Percentiles rank a stretch among this genome's conserved stretches.
Evolutionary conservation across 495 filamentous ascomycete genomes (phyloP).

Genomic region (Aspergillus panamensis): DNA sequence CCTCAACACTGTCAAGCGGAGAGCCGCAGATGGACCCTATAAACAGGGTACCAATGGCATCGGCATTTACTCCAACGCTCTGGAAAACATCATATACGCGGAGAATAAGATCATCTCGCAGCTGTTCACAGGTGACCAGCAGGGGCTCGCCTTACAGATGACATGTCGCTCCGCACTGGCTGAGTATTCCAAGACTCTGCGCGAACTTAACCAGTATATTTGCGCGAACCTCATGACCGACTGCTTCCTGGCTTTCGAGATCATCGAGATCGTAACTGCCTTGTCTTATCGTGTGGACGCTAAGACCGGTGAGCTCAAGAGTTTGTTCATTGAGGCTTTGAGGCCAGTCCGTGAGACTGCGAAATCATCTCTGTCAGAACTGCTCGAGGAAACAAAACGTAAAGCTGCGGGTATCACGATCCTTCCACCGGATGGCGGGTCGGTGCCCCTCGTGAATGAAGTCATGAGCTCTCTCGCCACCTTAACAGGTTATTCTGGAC

Average conservation of each 20-base stretch:
- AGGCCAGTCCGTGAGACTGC: conserved; percentile 89
- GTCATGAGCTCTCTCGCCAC: conserved; percentile 84
- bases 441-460: conserved; percentile 73
- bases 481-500: conserved; percentile 82
- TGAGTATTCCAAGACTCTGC: conserved; percentile 80
- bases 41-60: conserved; percentile 90
- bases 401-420: conserved; percentile 56
- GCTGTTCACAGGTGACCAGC: conserved; percentile 81
- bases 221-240: conserved; percentile 82
- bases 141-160: conserved; percentile 68
- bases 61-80: conserved; percentile 77
- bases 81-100: conserved; percentile 79
- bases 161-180: conserved; percentile 72
- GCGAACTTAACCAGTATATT: conserved; percentile 87
- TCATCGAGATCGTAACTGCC: conserved; percentile 83
- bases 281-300: conserved; percentile 75
- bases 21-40: conserved; percentile 75
- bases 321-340: conserved; percentile 74
- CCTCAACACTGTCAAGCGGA: conserved; percentile 80
- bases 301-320: conserved; percentile 82
- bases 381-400: conserved; percentile 82
- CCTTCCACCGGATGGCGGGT: conserved; percentile 75
- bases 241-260: conserved; percentile 94
- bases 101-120: conserved; percentile 86
- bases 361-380: conserved; percentile 75